Percentiles rank a stretch among this genome's conserved stretches.
Conservation (phyloP, 1,284 basidiomycete species). For the Ganoderma lucidum region DNA sequence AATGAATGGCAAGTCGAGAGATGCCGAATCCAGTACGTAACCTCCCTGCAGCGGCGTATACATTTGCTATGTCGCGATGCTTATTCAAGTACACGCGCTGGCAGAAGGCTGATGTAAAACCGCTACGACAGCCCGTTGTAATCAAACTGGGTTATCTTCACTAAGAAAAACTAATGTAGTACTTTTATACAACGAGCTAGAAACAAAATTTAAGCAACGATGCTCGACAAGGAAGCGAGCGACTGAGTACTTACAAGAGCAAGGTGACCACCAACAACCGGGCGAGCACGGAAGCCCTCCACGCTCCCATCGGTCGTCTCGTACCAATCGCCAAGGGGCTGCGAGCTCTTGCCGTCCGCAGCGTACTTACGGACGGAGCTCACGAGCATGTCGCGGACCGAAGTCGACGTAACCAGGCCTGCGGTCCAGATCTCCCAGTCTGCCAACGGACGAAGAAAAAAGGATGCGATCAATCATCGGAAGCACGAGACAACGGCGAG, state of each 20-base stretch:
- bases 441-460: slow-evolving; percentile 30
- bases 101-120: no score
- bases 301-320: slow-evolving; percentile 58
- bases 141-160: background rate
- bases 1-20: no score
- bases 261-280: slow-evolving; percentile 70
- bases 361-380: slow-evolving; percentile 63
- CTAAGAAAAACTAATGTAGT: background rate
- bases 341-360: slow-evolving; percentile 58
- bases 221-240: background rate
- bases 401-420: slow-evolving; percentile 58
- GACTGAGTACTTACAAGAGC: slow-evolving; percentile 44
- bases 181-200: background rate
- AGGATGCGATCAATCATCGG: background rate
- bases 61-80: no score
- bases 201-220: background rate
- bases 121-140: no score
- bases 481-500: background rate
- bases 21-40: no score
- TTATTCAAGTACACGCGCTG: slow-evolving; percentile 29
- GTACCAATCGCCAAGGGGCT: slow-evolving; percentile 72
- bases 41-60: no score
- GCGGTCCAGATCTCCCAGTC: slow-evolving; percentile 75
- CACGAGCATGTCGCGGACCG: slow-evolving; percentile 63
- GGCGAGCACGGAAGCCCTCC: slow-evolving; percentile 63